phyloP scores from a whole-genome alignment of 1,284 basidiomycete species.

The Tetrapyrgos nigripes region DNA sequence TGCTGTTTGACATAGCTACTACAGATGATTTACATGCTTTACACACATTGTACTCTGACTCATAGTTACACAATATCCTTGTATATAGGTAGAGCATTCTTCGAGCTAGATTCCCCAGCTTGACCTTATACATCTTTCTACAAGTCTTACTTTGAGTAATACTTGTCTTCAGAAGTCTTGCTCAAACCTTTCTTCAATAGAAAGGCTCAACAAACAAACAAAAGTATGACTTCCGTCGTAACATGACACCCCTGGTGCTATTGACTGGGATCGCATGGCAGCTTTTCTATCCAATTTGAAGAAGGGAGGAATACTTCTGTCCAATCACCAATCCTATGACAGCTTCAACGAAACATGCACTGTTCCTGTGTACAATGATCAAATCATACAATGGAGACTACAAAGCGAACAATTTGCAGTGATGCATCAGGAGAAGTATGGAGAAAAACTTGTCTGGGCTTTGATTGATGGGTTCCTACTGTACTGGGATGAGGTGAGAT shows the following conservation, averaged over 20 bases:
- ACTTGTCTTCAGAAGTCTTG: no score
- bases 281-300: constrained; percentile 3
- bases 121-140: no score
- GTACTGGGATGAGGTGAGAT: constrained; percentile 9
- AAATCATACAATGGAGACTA: background rate
- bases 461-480: constrained; percentile 9
- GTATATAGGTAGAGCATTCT: no score
- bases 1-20: no score
- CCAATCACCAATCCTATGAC: background rate
- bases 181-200: no score
- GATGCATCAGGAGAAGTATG: background rate
- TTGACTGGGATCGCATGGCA: constrained; percentile 9
- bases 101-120: no score
- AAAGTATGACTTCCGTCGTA: no score
- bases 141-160: no score
- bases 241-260: background rate
- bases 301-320: background rate
- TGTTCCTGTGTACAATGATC: background rate
- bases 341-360: background rate
- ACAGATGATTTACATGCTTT: no score
- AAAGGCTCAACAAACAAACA: no score
- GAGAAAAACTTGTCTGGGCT: constrained; percentile 9
- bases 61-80: no score
- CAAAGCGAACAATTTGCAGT: background rate
- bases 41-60: no score